Evolutionary conservation across 129 eudicot genomes (phyloP), one percentile per base, ranked within the genome.

Genomic region (Chrysanthemum lavandulifolium): DNA sequence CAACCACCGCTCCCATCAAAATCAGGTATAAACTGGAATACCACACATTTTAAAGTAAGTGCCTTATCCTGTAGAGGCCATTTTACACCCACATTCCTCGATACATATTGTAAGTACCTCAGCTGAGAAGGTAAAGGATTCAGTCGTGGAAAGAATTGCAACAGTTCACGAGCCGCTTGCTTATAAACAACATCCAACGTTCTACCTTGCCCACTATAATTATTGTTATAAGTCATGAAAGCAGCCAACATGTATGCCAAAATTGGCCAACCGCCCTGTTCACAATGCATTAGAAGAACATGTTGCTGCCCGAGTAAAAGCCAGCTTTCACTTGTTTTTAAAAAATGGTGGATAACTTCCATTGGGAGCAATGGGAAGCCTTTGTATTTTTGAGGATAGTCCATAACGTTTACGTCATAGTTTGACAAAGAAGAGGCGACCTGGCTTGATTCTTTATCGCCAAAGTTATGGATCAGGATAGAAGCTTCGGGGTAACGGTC

Each of bases 191-290:
- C 85, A 65, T 90, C 96, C 73, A 90, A 62, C 27, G 88, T 87
- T 79, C 83, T 90, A 63, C 71, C 81, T 77, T 90, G 93, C 76
- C 88, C 91, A 43, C 78, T 79, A 78, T 84, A 90, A 7, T 84
- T 84, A 71, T 83, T 86, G 72, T 88, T 63, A 56, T 87, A 90
- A 75, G 87, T 85, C 77, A 90, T 48, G 57, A 90, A 80, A 12
- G 96, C 93, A 83, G 96, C 93, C 80, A 87, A 74, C 93, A 90
- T 87, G 81, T 73, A 87, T 57, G 93, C 96, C 79, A 90, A 75
- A 85, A 90, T 93, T 8, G 96, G 88, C 96, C 96, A 90, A 69
- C 91, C 96, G 59, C 96, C 93, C 59, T 73, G 84, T 67, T 90
- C 96, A 76, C 96, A 90, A 72, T 90, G 96, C 96, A 90, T 87